These are phyloP conservation scores for Neonectria hederae DNA, from an alignment of 2,329 filamentous ascomycete species.

Conservation along the genomic window DNA sequence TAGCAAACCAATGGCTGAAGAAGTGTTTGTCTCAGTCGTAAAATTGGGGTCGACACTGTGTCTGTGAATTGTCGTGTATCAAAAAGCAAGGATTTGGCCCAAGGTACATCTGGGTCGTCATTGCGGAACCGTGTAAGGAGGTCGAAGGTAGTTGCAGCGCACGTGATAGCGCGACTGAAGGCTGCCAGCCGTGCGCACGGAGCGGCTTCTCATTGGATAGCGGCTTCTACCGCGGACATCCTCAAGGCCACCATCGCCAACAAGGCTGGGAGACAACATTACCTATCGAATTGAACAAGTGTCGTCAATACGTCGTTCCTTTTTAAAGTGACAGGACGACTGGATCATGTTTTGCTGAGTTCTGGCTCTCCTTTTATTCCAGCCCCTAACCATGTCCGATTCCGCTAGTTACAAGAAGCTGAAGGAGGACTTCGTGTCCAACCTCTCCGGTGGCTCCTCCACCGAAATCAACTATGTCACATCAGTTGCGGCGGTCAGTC, in stretches of 20 bases:
- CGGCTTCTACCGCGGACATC: conserved; percentile 11
- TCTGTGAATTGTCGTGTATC: background rate
- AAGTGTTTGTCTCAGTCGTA: background rate
- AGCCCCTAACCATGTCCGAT: conserved; percentile 47
- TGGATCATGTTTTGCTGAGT: conserved; percentile 27
- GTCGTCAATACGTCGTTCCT: conserved; percentile 26
- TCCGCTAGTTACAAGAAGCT: conserved; percentile 80
- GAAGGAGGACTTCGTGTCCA: conserved; percentile 96
- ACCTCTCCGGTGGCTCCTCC: conserved; percentile 83
- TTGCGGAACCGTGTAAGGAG: background rate
- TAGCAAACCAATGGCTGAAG: background rate
- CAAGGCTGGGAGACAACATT: conserved; percentile 38
- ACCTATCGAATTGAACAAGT: conserved; percentile 35
- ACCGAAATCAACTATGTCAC: conserved; percentile 89
- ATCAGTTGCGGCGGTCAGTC: conserved; percentile 79
- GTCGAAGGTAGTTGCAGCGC: conserved; percentile 1
- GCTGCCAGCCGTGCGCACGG: conserved; percentile 15
- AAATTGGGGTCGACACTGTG: background rate
- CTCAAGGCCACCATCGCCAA: conserved; percentile 30
- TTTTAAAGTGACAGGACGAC: conserved; percentile 5
- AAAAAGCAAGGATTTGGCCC: background rate
- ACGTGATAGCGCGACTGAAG: conserved; percentile 21
- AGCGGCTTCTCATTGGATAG: conserved; percentile 27
- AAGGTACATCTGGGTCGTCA: background rate
- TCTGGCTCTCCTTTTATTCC: conserved; percentile 1